Percentiles rank a stretch among this genome's conserved stretches.
phyloP scores from a whole-genome alignment of 257 asterid genomes.

The Przewalskia tangutica region DNA sequence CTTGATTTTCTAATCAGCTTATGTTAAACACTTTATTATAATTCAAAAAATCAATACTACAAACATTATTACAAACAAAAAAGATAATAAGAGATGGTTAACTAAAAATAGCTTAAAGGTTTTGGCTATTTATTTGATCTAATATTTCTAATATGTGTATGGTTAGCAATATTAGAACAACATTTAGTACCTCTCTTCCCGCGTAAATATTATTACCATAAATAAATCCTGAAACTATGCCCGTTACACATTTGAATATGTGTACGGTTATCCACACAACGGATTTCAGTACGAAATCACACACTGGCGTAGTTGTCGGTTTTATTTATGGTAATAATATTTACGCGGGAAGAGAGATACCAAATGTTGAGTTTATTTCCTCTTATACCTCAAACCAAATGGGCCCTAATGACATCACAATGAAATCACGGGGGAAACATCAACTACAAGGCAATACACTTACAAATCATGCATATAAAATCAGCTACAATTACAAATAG shows the following conservation, averaged over 20 bases:
- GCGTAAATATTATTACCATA: too few relatives aligned
- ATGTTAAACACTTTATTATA: background rate
- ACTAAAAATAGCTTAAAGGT: background rate
- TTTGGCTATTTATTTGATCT: background rate
- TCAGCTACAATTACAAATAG: background rate
- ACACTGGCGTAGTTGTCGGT: background rate
- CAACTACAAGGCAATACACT: background rate
- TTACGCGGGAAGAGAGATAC: background rate
- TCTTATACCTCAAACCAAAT: background rate
- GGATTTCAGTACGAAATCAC: background rate
- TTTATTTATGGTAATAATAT: background rate
- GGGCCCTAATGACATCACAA: background rate
- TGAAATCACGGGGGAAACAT: background rate
- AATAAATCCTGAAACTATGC: background rate
- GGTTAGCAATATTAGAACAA: background rate
- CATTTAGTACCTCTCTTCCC: background rate
- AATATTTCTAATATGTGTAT: background rate
- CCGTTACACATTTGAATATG: background rate
- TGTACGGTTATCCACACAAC: background rate
- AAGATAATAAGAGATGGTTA: background rate
- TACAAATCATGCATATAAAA: background rate
- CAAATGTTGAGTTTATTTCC: background rate
- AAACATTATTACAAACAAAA: background rate
- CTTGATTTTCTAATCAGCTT: background rate
- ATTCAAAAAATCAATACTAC: background rate